Percentiles rank a stretch among this genome's conserved stretches.
Evolutionary conservation across 1,139 yeast genomes (phyloP).

Genomic region (Pneumocystis sp.): DNA sequence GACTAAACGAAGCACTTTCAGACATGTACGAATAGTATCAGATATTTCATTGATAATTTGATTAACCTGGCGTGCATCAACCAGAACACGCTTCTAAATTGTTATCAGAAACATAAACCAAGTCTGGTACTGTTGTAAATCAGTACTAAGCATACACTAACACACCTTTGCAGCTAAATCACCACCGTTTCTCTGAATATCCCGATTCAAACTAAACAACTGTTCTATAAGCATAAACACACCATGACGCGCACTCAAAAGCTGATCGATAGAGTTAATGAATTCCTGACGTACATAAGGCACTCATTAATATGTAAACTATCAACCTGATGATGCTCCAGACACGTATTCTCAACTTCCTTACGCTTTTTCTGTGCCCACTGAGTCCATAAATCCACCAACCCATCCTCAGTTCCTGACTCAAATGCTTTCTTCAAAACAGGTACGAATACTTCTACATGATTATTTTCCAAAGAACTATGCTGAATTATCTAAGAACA

Average conservation of each 20-base stretch:
- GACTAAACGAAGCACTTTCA: slow-evolving; percentile 72
- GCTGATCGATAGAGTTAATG: slow-evolving; percentile 38
- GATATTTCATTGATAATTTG: slow-evolving; percentile 25
- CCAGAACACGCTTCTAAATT: slow-evolving; percentile 17
- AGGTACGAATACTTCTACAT: slow-evolving; percentile 67
- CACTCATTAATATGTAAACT: background rate
- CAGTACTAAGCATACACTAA: background rate
- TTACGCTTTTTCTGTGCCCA: slow-evolving; percentile 47
- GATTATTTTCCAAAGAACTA: slow-evolving; percentile 37
- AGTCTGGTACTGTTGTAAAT: no score
- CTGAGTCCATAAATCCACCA: slow-evolving; percentile 41
- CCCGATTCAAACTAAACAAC: slow-evolving; percentile 36
- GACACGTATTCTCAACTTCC: slow-evolving; percentile 48
- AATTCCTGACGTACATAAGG: slow-evolving; percentile 20
- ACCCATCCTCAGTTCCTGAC: slow-evolving; percentile 39
- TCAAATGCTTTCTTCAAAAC: slow-evolving; percentile 55
- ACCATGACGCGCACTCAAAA: slow-evolving; percentile 40
- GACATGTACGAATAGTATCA: slow-evolving; percentile 36
- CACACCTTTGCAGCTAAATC: slow-evolving; percentile 26
- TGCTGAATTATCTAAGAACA: background rate
- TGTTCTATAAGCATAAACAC: slow-evolving; percentile 41
- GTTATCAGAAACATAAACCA: background rate
- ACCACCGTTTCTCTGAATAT: slow-evolving; percentile 47
- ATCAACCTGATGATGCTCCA: slow-evolving; percentile 41
- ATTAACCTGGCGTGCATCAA: slow-evolving; percentile 20